Evolutionary conservation across 768 basidiomycete species (phyloP).

Genomic region (Termitomyces sp.): DNA sequence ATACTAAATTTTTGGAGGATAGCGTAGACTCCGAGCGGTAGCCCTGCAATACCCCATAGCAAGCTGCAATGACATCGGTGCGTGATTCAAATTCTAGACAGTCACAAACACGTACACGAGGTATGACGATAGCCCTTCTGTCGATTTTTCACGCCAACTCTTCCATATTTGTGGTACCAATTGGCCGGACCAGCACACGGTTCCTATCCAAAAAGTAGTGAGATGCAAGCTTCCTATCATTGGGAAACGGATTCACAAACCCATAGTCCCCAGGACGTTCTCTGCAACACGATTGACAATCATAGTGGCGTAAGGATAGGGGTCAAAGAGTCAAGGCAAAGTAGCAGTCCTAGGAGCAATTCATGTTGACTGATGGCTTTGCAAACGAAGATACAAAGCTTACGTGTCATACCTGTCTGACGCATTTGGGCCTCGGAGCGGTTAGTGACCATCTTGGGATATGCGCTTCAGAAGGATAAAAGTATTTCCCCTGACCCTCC

Average conservation of each 20-base stretch:
- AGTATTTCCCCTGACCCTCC: no score
- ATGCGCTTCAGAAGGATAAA: no score
- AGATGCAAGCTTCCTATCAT: not conserved
- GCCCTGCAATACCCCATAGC: constrained; percentile 53
- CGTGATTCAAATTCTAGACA: not conserved
- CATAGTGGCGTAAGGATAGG: constrained; percentile 20
- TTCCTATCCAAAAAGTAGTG: constrained; percentile 31
- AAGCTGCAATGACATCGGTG: constrained; percentile 26
- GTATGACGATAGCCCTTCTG: constrained; percentile 60
- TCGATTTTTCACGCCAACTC: constrained; percentile 60
- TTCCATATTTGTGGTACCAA: constrained; percentile 72
- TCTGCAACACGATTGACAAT: constrained; percentile 47
- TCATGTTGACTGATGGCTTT: no score
- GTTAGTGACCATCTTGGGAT: no score
- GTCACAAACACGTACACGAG: constrained; percentile 44
- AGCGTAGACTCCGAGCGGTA: constrained; percentile 63
- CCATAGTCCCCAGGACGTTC: constrained; percentile 66
- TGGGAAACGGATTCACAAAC: constrained; percentile 23
- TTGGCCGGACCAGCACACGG: constrained; percentile 62
- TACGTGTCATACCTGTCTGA: no score
- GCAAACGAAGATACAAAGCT: no score
- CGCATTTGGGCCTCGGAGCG: no score
- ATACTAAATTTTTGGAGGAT: constrained; percentile 63
- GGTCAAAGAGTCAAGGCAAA: not conserved
- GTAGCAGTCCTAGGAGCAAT: no score